phyloP scores from a whole-genome alignment of 257 asterid genomes.

The Solanum rostratum region DNA sequence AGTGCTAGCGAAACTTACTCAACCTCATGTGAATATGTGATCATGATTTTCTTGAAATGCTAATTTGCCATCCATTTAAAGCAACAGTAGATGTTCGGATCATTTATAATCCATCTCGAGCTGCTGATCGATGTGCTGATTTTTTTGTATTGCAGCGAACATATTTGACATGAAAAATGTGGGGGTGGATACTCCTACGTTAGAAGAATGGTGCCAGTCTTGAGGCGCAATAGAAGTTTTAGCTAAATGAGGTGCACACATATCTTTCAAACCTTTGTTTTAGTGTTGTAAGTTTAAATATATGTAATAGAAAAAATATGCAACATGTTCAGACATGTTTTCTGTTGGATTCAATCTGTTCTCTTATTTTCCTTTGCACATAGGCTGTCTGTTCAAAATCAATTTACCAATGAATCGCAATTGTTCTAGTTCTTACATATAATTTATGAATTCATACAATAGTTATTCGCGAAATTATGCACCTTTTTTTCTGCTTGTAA shows the following conservation, averaged over 20 bases:
- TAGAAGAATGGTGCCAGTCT: conserved; percentile 53
- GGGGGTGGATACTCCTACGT: conserved; percentile 53
- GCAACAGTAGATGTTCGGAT: background rate
- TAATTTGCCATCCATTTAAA: background rate
- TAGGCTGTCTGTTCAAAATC: background rate
- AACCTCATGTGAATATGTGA: background rate
- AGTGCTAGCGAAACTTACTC: background rate
- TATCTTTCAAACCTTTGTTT: background rate
- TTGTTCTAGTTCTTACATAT: too few relatives aligned
- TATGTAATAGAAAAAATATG: background rate
- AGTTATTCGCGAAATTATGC: too few relatives aligned
- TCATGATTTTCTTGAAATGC: background rate
- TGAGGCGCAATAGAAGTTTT: background rate
- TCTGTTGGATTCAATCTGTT: background rate
- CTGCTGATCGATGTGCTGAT: background rate
- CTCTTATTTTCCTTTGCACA: background rate
- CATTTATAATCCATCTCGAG: background rate
- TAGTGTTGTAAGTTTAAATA: background rate
- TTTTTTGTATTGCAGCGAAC: conserved; percentile 38
- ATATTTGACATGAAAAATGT: conserved; percentile 55
- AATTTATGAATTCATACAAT: too few relatives aligned
- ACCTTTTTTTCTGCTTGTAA: too few relatives aligned
- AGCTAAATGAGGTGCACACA: background rate
- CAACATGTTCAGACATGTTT: background rate
- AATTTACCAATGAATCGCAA: too few relatives aligned